Percentiles rank a stretch among this genome's conserved stretches.
Conservation (phyloP, 768 basidiomycete species). For the Coprinopsis cinerea region DNA sequence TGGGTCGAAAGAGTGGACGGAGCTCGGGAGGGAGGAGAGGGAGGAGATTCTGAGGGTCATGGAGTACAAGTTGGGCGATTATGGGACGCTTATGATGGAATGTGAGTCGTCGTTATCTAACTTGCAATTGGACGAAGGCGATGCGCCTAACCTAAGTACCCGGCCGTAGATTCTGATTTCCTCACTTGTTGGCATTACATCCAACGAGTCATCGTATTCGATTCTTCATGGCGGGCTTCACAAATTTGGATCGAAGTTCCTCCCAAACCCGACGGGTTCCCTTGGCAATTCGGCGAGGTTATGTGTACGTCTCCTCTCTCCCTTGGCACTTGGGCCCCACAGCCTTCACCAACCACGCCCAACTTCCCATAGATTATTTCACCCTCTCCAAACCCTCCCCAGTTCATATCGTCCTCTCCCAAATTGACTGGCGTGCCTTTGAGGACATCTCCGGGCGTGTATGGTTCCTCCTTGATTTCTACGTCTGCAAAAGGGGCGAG, state of each 20-base stretch:
- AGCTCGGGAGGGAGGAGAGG: constrained; percentile 18
- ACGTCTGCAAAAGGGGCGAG: constrained; percentile 42
- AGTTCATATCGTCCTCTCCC: constrained; percentile 45
- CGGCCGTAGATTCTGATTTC: neutral
- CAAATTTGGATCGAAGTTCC: neutral
- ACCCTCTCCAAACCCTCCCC: constrained; percentile 31
- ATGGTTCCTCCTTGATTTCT: constrained; percentile 45
- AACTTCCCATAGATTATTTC: constrained; percentile 37
- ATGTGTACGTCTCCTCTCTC: constrained; percentile 21
- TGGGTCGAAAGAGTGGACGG: constrained; percentile 43
- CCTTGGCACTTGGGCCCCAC: no score
- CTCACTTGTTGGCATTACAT: neutral
- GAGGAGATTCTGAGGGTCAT: constrained; percentile 32
- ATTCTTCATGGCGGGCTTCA: no score
- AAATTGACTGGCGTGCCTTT: constrained; percentile 45
- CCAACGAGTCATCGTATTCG: neutral
- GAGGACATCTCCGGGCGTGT: constrained; percentile 37
- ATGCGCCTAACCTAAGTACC: neutral
- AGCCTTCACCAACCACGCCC: neutral
- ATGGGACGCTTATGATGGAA: constrained; percentile 48
- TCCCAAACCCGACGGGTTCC: neutral
- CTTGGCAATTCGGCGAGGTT: neutral
- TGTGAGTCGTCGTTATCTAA: constrained; percentile 15
- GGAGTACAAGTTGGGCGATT: constrained; percentile 37
- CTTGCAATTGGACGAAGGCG: neutral